Evolutionary conservation across 495 filamentous ascomycete species (phyloP).

Genomic region (Hypoxylon perforatum): DNA sequence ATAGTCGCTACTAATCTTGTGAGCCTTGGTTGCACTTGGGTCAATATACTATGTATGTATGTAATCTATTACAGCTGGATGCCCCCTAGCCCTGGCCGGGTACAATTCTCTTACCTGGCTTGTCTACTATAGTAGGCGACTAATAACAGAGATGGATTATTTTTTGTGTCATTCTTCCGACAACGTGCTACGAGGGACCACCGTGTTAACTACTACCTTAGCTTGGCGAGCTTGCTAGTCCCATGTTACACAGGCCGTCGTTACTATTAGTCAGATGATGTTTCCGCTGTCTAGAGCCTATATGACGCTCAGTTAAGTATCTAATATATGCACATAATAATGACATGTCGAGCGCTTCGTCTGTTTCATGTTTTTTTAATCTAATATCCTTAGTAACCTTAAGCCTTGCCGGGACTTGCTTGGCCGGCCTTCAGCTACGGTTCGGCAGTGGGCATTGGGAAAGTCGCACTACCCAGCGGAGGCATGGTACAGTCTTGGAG

Average conservation of each 20-base stretch:
- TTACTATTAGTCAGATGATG: conserved; percentile 4
- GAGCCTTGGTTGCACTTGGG: too few relatives aligned
- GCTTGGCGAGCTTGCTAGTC: conserved; percentile 1
- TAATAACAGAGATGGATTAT: conserved; percentile 21
- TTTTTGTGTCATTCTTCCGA: conserved; percentile 38
- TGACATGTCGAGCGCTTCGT: conserved; percentile 21
- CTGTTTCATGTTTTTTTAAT: conserved; percentile 25
- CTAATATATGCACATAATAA: conserved; percentile 8
- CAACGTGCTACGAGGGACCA: conserved; percentile 35
- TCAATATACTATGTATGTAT: neutral
- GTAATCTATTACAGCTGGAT: neutral
- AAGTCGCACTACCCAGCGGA: neutral
- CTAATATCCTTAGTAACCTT: conserved; percentile 2
- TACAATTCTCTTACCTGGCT: conserved; percentile 1
- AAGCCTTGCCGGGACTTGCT: conserved; percentile 14
- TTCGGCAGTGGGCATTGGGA: conserved; percentile 12
- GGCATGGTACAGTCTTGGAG: neutral
- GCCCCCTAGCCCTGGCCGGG: conserved; percentile 20
- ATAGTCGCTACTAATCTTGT: conserved; percentile 24
- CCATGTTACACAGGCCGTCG: conserved; percentile 19
- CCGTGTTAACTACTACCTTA: conserved; percentile 43
- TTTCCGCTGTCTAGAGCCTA: neutral
- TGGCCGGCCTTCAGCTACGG: conserved; percentile 20
- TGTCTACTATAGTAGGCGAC: conserved; percentile 25
- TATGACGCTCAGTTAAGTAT: neutral